phyloP scores from a whole-genome alignment of 495 filamentous ascomycete genomes.

The Daldinia concentrica region DNA sequence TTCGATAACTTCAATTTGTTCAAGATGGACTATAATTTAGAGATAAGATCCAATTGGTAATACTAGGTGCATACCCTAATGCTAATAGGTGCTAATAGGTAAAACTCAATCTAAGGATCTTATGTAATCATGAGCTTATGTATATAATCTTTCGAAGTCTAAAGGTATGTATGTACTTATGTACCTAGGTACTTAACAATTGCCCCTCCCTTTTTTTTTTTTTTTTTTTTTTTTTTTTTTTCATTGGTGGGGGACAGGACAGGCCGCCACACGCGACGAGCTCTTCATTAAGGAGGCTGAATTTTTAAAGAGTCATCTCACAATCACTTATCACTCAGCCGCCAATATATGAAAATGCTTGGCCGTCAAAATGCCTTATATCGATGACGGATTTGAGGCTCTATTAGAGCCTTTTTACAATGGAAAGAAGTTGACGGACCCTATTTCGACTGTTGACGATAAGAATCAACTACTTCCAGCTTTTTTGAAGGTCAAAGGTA shows the following conservation, averaged over 20 bases:
- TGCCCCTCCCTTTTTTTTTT: conserved; percentile 27
- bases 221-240: conserved; percentile 40
- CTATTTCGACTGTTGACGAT: conserved; percentile 88
- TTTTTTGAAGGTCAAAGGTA: conserved; percentile 93
- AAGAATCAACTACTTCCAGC: conserved; percentile 97
- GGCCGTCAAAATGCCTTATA: conserved; percentile 52
- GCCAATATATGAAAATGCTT: conserved; percentile 24
- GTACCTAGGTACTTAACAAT: conserved; percentile 7
- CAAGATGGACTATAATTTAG: not conserved
- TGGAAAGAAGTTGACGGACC: conserved; percentile 90
- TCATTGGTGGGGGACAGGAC: conserved; percentile 36
- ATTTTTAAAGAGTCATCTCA: conserved; percentile 33
- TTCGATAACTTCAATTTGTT: not conserved
- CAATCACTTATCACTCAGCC: conserved; percentile 15
- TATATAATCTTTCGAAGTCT: not conserved
- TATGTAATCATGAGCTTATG: not conserved
- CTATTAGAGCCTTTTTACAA: conserved; percentile 96
- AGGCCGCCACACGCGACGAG: conserved; percentile 7
- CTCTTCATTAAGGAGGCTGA: conserved; percentile 15
- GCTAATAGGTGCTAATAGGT: too few species aligned
- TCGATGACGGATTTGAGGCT: conserved; percentile 77
- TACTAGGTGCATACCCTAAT: too few species aligned
- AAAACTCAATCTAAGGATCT: not conserved
- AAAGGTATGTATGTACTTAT: too few species aligned
- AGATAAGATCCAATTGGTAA: not conserved